These are phyloP conservation scores for Aplosporella prunicola DNA, from an alignment of 2,329 filamentous ascomycete species.

Conservation along the genomic window DNA sequence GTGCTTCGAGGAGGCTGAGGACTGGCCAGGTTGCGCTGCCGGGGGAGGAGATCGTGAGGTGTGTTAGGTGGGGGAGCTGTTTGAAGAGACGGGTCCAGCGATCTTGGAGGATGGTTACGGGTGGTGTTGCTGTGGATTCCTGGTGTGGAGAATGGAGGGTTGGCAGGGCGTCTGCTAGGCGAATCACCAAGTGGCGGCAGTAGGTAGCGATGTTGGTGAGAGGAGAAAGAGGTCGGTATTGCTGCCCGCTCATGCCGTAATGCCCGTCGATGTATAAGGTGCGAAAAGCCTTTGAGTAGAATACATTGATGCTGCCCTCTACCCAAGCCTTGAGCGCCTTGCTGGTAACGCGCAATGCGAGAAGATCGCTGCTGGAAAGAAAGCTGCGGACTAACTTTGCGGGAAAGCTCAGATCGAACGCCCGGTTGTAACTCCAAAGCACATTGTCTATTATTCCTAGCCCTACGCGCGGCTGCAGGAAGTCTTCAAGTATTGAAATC, in stretches of 20 bases:
- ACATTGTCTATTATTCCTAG: too few relatives aligned
- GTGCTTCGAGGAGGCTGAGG: neutral
- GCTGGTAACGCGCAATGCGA: neutral
- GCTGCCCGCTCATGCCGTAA: neutral
- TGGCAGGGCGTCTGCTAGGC: neutral
- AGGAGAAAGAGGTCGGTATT: neutral
- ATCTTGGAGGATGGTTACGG: neutral
- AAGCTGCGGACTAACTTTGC: neutral
- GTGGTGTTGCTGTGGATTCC: neutral
- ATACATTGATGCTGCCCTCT: neutral
- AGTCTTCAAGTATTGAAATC: too few relatives aligned
- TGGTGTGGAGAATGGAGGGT: neutral
- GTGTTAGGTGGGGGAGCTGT: neutral
- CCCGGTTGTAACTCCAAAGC: too few relatives aligned
- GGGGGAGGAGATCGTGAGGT: neutral
- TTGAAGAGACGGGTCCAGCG: neutral
- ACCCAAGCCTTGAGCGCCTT: conserved; percentile 4
- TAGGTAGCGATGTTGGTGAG: neutral
- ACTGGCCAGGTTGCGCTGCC: neutral
- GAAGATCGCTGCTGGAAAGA: conserved; percentile 1
- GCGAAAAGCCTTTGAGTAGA: neutral
- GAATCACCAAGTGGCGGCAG: conserved; percentile 1
- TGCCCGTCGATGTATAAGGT: neutral
- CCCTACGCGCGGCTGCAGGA: neutral
- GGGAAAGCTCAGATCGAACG: too few relatives aligned